Conservation (phyloP, 2,329 filamentous ascomycete genomes). For the Biscogniauxia sp. region DNA sequence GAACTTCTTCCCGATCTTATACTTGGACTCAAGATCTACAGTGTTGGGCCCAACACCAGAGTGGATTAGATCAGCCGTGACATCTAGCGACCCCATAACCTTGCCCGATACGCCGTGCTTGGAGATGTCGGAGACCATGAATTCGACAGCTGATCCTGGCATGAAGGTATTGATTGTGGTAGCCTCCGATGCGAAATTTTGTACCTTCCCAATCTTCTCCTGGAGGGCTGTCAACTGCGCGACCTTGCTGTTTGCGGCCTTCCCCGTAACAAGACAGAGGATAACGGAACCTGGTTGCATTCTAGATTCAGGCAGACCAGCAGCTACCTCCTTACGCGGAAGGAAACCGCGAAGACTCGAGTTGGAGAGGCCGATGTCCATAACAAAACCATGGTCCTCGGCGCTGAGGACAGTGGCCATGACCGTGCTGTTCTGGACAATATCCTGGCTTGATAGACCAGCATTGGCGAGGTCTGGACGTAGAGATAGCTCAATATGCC, state of each 20-base stretch:
- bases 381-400: slow-evolving; percentile 93
- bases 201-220: slow-evolving; percentile 64
- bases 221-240: slow-evolving; percentile 79
- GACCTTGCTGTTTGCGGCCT: slow-evolving; percentile 75
- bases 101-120: slow-evolving; percentile 80
- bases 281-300: slow-evolving; percentile 83
- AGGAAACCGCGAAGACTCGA: slow-evolving; percentile 76
- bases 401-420: slow-evolving; percentile 88
- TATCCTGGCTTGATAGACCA: slow-evolving; percentile 67
- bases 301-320: slow-evolving; percentile 60
- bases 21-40: slow-evolving; percentile 70
- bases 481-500: slow-evolving; percentile 83
- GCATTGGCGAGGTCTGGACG: slow-evolving; percentile 76
- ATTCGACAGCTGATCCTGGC: slow-evolving; percentile 85
- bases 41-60: slow-evolving; percentile 72
- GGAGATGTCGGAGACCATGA: slow-evolving; percentile 75
- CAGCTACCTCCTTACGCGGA: slow-evolving; percentile 75
- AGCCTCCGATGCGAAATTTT: slow-evolving; percentile 68
- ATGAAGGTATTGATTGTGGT: slow-evolving; percentile 88
- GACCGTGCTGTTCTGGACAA: slow-evolving; percentile 73
- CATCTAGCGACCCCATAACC: slow-evolving; percentile 86
- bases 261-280: slow-evolving; percentile 75
- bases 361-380: slow-evolving; percentile 80
- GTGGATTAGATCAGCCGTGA: slow-evolving; percentile 87
- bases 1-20: slow-evolving; percentile 79